These are phyloP conservation scores for Golubevia sp. DNA, from an alignment of 1,284 basidiomycete species.

Conservation along the genomic window DNA sequence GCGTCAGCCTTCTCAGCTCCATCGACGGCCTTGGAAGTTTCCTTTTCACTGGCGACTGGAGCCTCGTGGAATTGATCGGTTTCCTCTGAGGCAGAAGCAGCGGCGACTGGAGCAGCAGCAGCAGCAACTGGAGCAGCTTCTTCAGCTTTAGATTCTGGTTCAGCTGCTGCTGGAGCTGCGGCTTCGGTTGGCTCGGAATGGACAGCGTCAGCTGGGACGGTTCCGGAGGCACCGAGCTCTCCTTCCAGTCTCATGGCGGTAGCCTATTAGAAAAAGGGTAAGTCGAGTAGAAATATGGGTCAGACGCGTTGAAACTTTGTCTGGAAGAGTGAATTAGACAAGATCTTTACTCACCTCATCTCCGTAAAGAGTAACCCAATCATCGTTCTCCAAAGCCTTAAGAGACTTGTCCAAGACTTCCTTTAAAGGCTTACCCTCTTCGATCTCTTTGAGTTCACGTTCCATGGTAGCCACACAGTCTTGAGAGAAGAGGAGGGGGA, in stretches of 20 bases:
- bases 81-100: conserved; percentile 2
- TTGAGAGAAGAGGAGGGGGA: conserved; percentile 24
- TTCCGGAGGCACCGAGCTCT: conserved; percentile 8
- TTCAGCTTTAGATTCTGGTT: not conserved
- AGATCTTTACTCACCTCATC: conserved; percentile 8
- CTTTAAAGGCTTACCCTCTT: conserved; percentile 13
- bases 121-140: conserved; percentile 2
- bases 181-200: not conserved
- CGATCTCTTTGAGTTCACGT: conserved; percentile 46
- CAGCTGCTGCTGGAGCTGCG: not conserved
- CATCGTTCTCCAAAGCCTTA: conserved; percentile 10
- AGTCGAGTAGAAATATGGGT: not conserved
- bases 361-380: conserved; percentile 22
- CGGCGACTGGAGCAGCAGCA: conserved; percentile 13
- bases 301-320: no score
- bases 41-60: conserved; percentile 19
- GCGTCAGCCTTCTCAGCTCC: not conserved
- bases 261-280: not conserved
- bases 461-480: conserved; percentile 30
- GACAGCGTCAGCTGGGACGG: conserved; percentile 5
- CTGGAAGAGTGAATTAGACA: not conserved
- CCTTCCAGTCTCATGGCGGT: conserved; percentile 1
- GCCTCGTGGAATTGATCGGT: conserved; percentile 24
- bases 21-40: conserved; percentile 15
- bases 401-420: conserved; percentile 15